These are phyloP conservation scores for Asparagopsis taxiformis DNA, from an alignment of 31 red algal species.

Conservation along the genomic window DNA sequence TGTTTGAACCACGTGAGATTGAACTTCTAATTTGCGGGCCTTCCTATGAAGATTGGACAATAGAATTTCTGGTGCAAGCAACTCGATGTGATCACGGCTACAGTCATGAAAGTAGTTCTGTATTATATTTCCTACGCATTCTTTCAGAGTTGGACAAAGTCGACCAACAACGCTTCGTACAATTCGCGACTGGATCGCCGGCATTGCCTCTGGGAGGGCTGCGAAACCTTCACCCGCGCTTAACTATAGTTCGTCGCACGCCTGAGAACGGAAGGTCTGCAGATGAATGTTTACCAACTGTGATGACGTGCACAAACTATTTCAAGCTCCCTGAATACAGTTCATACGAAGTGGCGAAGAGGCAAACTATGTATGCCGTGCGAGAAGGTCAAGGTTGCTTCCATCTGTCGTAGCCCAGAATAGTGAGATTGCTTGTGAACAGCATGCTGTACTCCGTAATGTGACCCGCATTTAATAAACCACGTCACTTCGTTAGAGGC, in stretches of 20 bases:
- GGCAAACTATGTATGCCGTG: constrained; percentile 82
- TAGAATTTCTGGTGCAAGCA: constrained; percentile 66
- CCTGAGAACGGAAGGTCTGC: constrained; percentile 78
- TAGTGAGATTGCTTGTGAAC: no score
- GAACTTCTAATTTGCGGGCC: constrained; percentile 89
- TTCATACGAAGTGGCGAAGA: constrained; percentile 70
- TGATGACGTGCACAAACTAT: constrained; percentile 99
- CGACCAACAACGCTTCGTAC: constrained; percentile 87
- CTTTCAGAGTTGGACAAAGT: constrained; percentile 68
- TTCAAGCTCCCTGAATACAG: constrained; percentile 97
- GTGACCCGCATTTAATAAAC: no score
- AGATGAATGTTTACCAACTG: constrained; percentile 95
- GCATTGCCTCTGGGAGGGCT: constrained; percentile 90
- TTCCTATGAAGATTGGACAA: constrained; percentile 71
- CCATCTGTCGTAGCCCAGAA: constrained; percentile 95
- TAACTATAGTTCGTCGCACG: constrained; percentile 91
- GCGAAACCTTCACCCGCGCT: constrained; percentile 69
- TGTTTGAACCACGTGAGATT: constrained; percentile 72
- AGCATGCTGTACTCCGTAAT: no score
- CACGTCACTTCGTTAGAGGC: no score
- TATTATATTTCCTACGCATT: constrained; percentile 65
- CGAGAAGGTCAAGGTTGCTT: constrained; percentile 94
- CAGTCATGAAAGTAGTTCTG: constrained; percentile 76
- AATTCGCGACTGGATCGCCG: constrained; percentile 91
- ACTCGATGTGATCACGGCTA: constrained; percentile 94